Evolutionary conservation across 176 grass and related monocot genomes (phyloP).

Genomic region (Lolium multiflorum): DNA sequence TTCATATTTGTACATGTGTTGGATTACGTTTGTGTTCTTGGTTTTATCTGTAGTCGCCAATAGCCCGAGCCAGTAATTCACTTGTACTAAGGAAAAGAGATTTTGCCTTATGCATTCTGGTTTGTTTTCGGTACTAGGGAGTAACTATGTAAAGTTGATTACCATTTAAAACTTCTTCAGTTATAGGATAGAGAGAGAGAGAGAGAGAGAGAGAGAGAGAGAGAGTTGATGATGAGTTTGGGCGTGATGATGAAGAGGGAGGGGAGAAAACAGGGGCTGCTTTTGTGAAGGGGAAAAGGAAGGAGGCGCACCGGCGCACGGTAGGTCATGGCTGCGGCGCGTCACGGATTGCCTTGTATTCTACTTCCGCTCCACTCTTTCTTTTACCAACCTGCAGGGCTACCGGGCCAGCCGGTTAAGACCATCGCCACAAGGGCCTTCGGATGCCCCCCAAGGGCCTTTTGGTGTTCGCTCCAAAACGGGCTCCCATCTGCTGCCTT

Average conservation of each 20-base stretch:
- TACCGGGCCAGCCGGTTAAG: too few relatives aligned
- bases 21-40: too few relatives aligned
- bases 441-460: too few relatives aligned
- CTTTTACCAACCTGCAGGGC: too few relatives aligned
- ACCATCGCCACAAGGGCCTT: too few relatives aligned
- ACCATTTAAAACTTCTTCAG: neutral
- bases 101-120: constrained; percentile 13
- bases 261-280: constrained; percentile 31
- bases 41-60: too few relatives aligned
- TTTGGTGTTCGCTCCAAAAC: too few relatives aligned
- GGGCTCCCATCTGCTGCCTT: too few relatives aligned
- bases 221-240: constrained; percentile 27
- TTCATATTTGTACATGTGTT: too few relatives aligned
- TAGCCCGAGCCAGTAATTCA: neutral
- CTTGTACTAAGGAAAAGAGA: constrained; percentile 13
- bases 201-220: neutral
- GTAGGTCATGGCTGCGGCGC: constrained; percentile 49
- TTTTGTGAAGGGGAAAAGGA: constrained; percentile 27
- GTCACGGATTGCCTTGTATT: neutral
- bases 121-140: neutral
- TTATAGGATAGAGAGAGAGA: constrained; percentile 1
- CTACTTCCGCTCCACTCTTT: too few relatives aligned
- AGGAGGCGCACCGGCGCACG: constrained; percentile 31
- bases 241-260: constrained; percentile 9
- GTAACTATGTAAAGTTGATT: constrained; percentile 2